A percentile compares a stretch with the other conserved stretches of the same genome.
Conservation (phyloP, 176 grass and related monocot genomes). For the Sorghum bicolor region DNA sequence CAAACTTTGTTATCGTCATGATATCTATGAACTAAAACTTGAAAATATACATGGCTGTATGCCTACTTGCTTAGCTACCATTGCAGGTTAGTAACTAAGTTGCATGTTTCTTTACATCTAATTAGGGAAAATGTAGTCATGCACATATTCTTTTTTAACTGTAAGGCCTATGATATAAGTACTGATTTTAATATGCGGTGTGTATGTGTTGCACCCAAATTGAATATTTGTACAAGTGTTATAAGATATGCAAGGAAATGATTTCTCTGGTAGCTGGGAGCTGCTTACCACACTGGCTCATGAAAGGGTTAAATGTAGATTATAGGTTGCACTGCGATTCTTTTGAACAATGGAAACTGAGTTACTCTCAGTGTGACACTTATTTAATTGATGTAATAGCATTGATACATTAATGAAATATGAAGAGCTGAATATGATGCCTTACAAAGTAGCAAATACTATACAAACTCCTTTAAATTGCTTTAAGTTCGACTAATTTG, state of each 20-base stretch:
- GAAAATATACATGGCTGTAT: not conserved
- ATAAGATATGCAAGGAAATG: not conserved
- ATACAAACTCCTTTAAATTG: slow-evolving; percentile 1
- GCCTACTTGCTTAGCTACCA: not conserved
- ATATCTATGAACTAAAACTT: not conserved
- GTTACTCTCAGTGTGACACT: not conserved
- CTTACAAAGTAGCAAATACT: not conserved
- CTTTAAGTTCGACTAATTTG: not conserved
- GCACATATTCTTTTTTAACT: not conserved
- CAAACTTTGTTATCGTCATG: not conserved
- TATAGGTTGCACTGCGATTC: not conserved
- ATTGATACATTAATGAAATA: slow-evolving; percentile 6
- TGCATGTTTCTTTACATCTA: not conserved
- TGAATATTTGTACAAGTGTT: not conserved
- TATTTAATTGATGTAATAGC: not conserved
- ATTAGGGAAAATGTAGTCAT: not conserved
- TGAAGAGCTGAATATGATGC: not conserved
- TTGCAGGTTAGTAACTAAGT: not conserved
- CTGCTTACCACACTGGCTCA: not conserved
- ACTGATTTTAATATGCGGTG: not conserved
- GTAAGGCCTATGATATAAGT: not conserved
- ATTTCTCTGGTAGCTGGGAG: not conserved
- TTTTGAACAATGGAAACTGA: not conserved
- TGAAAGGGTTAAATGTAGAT: not conserved
- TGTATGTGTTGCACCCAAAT: not conserved